Evolutionary conservation across 1,284 basidiomycete genomes (phyloP), one percentile per base, ranked within the genome.

Genomic region (Vanrija humicola): DNA sequence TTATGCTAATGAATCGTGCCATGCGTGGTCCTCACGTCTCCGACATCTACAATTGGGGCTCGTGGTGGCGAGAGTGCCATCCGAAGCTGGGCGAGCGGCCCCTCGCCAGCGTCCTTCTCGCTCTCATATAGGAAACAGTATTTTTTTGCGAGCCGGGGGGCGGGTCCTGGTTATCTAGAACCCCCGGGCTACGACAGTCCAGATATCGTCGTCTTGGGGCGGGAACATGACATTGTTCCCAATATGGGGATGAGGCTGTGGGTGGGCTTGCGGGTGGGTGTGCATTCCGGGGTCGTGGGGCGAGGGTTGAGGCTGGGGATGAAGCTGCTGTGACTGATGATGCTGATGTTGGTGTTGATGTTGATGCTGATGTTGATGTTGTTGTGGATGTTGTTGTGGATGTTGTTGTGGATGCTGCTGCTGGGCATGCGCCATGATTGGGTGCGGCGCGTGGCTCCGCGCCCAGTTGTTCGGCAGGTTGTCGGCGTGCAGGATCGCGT

Each of bases 201-300:
- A 67, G n/a, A 67, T 64, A 51, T 65, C 60, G 45, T 67, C 65
- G 52, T 67, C 65, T 2, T 54, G 62, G 3, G 58, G 58, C 0
- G 65, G 65, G 55, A 67, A 67, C 8, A 67, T 52, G 45, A 61
- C 59, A 23, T 62, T 59, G 25, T 29, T 49, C 19, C 42, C 38
- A 25, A 50, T 48, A 34, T 43, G 52, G 15, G 39, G 14, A 29
- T 23, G 21, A 5, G 21, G 21, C 21, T 23, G 21, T 23, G 21
- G 21, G 21, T 23, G 21, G 21, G 19, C 34, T 21, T 52, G 43
- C 5, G 23, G 16, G 7, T 40, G 21, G 23, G 43, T 7, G 28
- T 25, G 15, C 25, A 34, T n/a, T 23, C 34, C 34, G 12, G 34
- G 34, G 42, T 18, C 18, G 21, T 21, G 28, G 7, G 28, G 28